Evolutionary conservation across 176 grass and related monocot species (phyloP), one percentile per base, ranked within the genome.

Genomic region (Lolium perenne): DNA sequence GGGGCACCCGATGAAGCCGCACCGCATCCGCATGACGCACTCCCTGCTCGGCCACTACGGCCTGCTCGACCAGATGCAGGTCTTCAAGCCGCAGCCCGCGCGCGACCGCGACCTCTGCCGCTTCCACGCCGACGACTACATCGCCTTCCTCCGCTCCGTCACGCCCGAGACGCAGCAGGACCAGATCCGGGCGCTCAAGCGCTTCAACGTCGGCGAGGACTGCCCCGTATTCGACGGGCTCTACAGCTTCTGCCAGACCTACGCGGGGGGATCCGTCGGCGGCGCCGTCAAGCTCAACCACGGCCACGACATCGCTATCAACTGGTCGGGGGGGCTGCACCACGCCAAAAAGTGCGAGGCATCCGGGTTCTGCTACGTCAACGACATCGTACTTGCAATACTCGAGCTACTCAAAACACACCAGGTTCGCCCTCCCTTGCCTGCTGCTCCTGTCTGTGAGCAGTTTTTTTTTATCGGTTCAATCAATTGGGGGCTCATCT

Each of bases 21-120:
- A 95, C 75, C 95, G 95, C 82, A 93, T 97, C 88, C 89, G 95
- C 25, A 97, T 97, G 95, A 93, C 95, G 78, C 95, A 97, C 91
- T 84, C 89, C 32, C 87, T 97, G 40, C 91, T 97, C 17, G 50
- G 16, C 11, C 87, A 82, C 74, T 97, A 95, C 80, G 91, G 91
- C 71, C 95, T 97, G 75, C 91, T 97, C 74, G 40, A 67, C 21
- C 73, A 86, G 86, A 93, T 97, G 92, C 88, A 89, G 86, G 92
- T 97, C 74, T 76, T 92, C 79, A 81, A 81, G 58, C 95, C 95
- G 10, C 57, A 81, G 7, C 91, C 66, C 1, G 95, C 95, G 8
- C 88, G 86, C 56, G 92, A 93, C 69, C 85, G 87, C 82, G 90
- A 93, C 56, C 90, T 97, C 68, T 92, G 92, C 62, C 90, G 95